Evolutionary conservation across 331 rosid genomes (phyloP), one percentile per base, ranked within the genome.

Genomic region (Pyrus hybrid): DNA sequence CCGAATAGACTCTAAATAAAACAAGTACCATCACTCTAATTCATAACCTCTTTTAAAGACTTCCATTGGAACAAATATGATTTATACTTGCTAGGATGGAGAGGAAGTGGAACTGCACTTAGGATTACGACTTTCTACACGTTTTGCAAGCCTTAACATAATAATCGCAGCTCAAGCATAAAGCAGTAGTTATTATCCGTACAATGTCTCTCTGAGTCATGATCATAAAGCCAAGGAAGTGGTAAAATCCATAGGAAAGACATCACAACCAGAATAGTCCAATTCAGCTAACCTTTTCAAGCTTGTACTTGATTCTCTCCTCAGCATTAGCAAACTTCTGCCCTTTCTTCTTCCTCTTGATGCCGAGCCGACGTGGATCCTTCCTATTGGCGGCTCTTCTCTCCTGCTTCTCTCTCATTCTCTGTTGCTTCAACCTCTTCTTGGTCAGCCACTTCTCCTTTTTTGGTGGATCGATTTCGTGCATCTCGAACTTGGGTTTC

Each of bases 361-460:
- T 81, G n/a, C 90, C 83, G 9, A 86, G 93, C 33, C 83, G 74
- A 22, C 94, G 91, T 1, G 97, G 98, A 81, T 87, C 93, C 18
- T 25, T 88, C 85, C 88, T 93, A 87, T 91, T 90, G 10, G 93
- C 97, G 3, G 87, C 79, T 82, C 80, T 93, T 71, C 97, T 93
- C 87, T 83, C 80, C 87, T 87, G 82, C 82, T 91, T 93, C 66
- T 87, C 96, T 67, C 87, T 90, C 87, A 58, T 90, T 83, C 93
- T 88, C 85, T 87, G 89, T 79, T 86, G 21, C 93, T 91, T 91
- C 82, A 93, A 80, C 87, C 77, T 88, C 87, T 90, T 94, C 87
- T 94, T 94, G n/a, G 88, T 90, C 80, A 67, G 58, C 93, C 95
- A 94, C 77, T 90, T 94, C 33, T 90, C 82, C 75, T 88, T 94